Percentiles rank a stretch among this genome's conserved stretches.
Evolutionary conservation across 176 grass and related monocot species (phyloP).

Genomic region (Oryza glumipatula): DNA sequence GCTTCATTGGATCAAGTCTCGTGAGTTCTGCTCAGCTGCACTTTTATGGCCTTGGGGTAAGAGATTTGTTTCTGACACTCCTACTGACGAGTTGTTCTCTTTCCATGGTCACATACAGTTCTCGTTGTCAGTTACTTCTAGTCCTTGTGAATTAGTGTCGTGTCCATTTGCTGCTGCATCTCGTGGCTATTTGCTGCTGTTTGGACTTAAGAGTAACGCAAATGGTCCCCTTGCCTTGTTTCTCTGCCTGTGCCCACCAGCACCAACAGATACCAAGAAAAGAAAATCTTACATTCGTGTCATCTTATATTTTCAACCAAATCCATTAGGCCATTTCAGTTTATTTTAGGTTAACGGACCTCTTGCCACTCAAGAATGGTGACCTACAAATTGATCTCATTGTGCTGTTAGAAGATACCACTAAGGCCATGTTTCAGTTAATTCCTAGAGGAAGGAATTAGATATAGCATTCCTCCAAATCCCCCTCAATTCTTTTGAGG

Average conservation of each 20-base stretch:
- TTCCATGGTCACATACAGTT: constrained; percentile 59
- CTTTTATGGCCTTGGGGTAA: constrained; percentile 28
- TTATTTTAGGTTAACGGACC: not conserved
- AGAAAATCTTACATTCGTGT: not conserved
- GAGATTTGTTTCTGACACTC: constrained; percentile 34
- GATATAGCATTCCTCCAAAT: too few relatives aligned
- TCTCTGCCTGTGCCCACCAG: not conserved
- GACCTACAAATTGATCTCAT: not conserved
- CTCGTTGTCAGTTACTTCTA: constrained; percentile 37
- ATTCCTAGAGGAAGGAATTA: too few relatives aligned
- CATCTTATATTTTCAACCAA: not conserved
- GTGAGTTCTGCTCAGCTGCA: constrained; percentile 18
- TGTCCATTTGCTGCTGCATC: constrained; percentile 6
- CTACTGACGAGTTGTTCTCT: constrained; percentile 33
- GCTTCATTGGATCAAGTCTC: constrained; percentile 2
- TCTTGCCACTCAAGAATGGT: not conserved
- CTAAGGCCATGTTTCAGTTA: too few relatives aligned
- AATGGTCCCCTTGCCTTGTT: constrained; percentile 37
- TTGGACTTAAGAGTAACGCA: not conserved
- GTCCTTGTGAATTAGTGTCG: constrained; percentile 4
- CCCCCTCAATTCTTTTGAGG: too few relatives aligned
- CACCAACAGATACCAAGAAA: not conserved
- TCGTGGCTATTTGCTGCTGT: constrained; percentile 11
- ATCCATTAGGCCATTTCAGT: not conserved
- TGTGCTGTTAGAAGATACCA: too few relatives aligned